These are phyloP conservation scores for Russula foetens DNA, from an alignment of 768 basidiomycete species.

Conservation along the genomic window DNA sequence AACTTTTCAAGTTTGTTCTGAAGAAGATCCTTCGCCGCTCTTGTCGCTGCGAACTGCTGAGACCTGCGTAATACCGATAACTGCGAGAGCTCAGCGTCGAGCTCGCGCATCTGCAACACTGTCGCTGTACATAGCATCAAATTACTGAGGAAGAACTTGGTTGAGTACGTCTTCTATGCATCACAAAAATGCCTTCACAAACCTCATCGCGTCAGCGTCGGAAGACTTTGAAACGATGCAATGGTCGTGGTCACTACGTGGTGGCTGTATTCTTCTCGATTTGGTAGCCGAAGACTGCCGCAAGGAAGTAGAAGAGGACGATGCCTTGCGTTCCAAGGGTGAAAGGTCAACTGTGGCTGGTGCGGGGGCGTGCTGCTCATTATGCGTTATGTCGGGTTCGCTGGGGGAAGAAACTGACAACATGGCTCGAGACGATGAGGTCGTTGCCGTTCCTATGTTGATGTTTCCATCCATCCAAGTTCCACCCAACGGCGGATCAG, in stretches of 20 bases:
- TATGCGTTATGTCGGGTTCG: neutral
- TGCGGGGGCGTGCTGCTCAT: neutral
- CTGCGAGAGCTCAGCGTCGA: neutral
- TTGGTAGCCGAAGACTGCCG: neutral
- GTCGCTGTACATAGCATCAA: neutral
- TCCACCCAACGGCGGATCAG: neutral
- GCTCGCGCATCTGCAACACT: neutral
- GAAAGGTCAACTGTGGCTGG: neutral
- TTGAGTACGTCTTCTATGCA: neutral
- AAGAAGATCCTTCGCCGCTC: conserved; percentile 4
- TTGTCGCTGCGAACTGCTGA: neutral
- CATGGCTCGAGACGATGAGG: neutral
- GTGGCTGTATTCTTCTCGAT: neutral
- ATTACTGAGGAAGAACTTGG: neutral
- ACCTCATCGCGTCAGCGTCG: neutral
- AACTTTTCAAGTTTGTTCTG: neutral
- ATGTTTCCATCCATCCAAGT: neutral
- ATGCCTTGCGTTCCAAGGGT: neutral
- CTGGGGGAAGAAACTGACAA: neutral
- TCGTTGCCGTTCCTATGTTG: neutral
- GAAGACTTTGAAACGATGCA: neutral
- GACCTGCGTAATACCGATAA: conserved; percentile 5
- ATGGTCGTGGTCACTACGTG: neutral
- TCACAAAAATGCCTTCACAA: neutral
- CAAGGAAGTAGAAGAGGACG: neutral